Conservation (phyloP, 1,284 basidiomycete genomes). For the Neotropicomus parvogracilis region DNA sequence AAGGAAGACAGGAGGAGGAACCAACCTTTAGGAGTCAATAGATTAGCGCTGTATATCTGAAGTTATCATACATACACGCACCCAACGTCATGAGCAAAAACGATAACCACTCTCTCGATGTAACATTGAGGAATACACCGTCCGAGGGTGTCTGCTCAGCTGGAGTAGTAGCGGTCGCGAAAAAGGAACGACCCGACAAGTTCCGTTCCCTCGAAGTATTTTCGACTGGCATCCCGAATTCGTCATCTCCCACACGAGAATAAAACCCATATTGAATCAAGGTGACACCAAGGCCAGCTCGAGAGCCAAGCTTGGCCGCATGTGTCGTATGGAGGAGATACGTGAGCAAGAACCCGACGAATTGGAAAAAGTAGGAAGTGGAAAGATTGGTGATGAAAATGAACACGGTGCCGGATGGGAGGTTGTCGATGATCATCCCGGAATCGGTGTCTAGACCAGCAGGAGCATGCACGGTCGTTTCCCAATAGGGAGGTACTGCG, state of each 20-base stretch:
- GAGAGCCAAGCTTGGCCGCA: conserved; percentile 90
- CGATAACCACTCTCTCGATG: conserved; percentile 76
- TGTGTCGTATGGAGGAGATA: conserved; percentile 94
- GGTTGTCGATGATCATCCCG: conserved; percentile 72
- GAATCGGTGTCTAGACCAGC: conserved; percentile 47
- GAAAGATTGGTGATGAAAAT: conserved; percentile 78
- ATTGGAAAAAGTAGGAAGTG: conserved; percentile 95
- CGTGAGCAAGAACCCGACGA: conserved; percentile 92
- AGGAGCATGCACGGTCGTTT: conserved; percentile 87
- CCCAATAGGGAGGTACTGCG: conserved; percentile 94
- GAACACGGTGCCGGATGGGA: conserved; percentile 67
- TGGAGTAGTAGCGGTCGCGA: conserved; percentile 11
- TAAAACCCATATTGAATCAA: conserved; percentile 86
- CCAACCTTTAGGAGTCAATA: conserved; percentile 57
- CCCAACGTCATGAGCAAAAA: conserved; percentile 89
- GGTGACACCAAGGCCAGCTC: conserved; percentile 92
- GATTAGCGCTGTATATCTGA: conserved; percentile 1
- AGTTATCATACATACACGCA: conserved; percentile 30
- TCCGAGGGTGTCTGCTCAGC: conserved; percentile 17
- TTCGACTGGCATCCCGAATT: conserved; percentile 17
- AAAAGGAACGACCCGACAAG: conserved; percentile 14
- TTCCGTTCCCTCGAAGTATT: not conserved
- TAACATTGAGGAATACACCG: conserved; percentile 29
- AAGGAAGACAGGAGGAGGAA: conserved; percentile 80
- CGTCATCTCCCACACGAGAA: conserved; percentile 39